Evolutionary conservation across 2,329 filamentous ascomycete species (phyloP), one percentile per base, ranked within the genome.

Genomic region (Nothomitra cinnamomea): DNA sequence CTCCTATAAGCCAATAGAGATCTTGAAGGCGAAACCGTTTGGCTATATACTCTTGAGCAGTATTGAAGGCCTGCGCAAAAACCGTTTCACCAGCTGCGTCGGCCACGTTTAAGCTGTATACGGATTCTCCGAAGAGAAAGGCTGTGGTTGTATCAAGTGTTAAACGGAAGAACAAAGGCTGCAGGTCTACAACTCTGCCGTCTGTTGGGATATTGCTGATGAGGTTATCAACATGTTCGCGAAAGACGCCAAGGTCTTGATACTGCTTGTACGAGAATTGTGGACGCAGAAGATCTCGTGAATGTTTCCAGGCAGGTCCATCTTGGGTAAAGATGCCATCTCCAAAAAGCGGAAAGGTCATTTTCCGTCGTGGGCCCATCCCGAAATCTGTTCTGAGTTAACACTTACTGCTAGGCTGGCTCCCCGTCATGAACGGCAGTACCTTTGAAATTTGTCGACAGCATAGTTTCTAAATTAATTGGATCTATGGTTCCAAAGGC

Each of bases 211-310:
- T 8, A 10, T 15, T 10, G 3, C 4, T 13, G 6, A 52, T 52
- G 22, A 51, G 47, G n/a, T 51, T 51, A 62, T 85, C 74, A 24
- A 89, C 76, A 63, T 95, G 87, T 21, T 73, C 71, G 67, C 95
- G 88, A 63, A 94, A 89, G 56, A 83, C 80, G 51, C 87, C 75
- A 56, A 95, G 69, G 65, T 95, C 86, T 57, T 82, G 84, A 36
- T 95, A 78, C 21, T 88, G 83, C 62, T 94, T 85, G 60, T 83
- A 83, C 61, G 87, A 80, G 66, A 95, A 95, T 62, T 94, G 87
- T 0, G 89, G 88, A 1, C 88, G 76, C 57, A 95, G 80, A 56
- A 95, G 72, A 58, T 86, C 80, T 17, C 89, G 77, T 52, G 82
- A 88, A 54, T 76, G 75, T 59, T 90, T 85, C 89, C 88, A 94